Percentiles rank a stretch among this genome's conserved stretches.
phyloP scores from a whole-genome alignment of 2,329 filamentous ascomycete species.

The Pseudophaeomoniella oleicola region DNA sequence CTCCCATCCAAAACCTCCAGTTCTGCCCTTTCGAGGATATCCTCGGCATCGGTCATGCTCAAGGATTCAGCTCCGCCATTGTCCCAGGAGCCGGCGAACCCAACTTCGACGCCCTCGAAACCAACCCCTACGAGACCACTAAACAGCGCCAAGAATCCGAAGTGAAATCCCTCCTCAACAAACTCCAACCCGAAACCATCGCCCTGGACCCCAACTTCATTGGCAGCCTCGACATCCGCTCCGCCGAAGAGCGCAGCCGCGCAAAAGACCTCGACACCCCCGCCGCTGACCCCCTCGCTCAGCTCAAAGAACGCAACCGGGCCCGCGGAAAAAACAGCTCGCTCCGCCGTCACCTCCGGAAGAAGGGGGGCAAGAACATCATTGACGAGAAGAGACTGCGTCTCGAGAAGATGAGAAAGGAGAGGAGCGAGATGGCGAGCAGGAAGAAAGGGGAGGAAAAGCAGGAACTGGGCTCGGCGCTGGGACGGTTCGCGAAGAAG shows the following conservation, averaged over 20 bases:
- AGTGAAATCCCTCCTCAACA: slow-evolving; percentile 80
- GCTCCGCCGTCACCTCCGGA: slow-evolving; percentile 73
- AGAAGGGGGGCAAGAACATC: slow-evolving; percentile 84
- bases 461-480: slow-evolving; percentile 68
- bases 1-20: slow-evolving; percentile 56
- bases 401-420: slow-evolving; percentile 66
- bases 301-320: slow-evolving; percentile 41
- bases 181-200: slow-evolving; percentile 94
- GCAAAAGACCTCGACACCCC: slow-evolving; percentile 70
- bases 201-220: slow-evolving; percentile 84
- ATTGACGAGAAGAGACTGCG: slow-evolving; percentile 89
- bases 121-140: slow-evolving; percentile 85
- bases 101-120: slow-evolving; percentile 87
- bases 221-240: slow-evolving; percentile 70
- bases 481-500: slow-evolving; percentile 75
- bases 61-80: slow-evolving; percentile 79
- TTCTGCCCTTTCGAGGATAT: slow-evolving; percentile 97
- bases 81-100: slow-evolving; percentile 91
- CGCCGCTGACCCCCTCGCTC: slow-evolving; percentile 42
- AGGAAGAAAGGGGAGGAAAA: slow-evolving; percentile 51
- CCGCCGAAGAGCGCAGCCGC: slow-evolving; percentile 59
- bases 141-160: slow-evolving; percentile 90
- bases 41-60: slow-evolving; percentile 68
- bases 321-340: slow-evolving; percentile 82
- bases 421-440: slow-evolving; percentile 52